Percentiles rank a stretch among this genome's conserved stretches.
phyloP scores from a whole-genome alignment of 1,284 basidiomycete genomes.

The Pseudomicrostroma phylloplanum region DNA sequence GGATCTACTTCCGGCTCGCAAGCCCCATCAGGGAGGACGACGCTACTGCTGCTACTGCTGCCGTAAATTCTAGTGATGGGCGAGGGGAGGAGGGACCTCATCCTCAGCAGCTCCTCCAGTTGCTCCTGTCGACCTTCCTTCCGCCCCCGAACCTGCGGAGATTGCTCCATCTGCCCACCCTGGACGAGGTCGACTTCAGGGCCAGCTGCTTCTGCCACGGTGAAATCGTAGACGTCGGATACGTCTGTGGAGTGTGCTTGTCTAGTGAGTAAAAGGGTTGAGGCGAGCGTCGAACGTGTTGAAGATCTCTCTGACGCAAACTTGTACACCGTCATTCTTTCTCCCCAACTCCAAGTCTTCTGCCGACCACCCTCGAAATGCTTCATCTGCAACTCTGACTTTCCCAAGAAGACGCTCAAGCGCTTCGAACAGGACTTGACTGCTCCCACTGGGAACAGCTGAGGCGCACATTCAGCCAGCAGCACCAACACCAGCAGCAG shows the following conservation, averaged over 20 bases:
- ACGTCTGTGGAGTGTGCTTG: conserved; percentile 65
- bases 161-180: conserved; percentile 74
- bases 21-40: conserved; percentile 53
- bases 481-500: no score
- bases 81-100: not conserved
- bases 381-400: conserved; percentile 22
- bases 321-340: not conserved
- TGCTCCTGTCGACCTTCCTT: conserved; percentile 24
- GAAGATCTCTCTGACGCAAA: no score
- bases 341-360: conserved; percentile 20
- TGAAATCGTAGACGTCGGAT: conserved; percentile 89
- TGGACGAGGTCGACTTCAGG: conserved; percentile 91
- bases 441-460: conserved; percentile 2
- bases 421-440: conserved; percentile 15
- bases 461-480: no score
- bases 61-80: conserved; percentile 37
- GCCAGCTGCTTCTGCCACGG: conserved; percentile 99
- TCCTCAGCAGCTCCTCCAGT: not conserved
- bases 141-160: conserved; percentile 60
- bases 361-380: conserved; percentile 21
- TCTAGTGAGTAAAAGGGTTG: conserved; percentile 25
- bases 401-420: conserved; percentile 16
- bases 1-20: conserved; percentile 79
- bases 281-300: no score
- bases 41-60: conserved; percentile 9